phyloP scores from a whole-genome alignment of 371 early-diverging fungal species.

The Mortierella sp. region DNA sequence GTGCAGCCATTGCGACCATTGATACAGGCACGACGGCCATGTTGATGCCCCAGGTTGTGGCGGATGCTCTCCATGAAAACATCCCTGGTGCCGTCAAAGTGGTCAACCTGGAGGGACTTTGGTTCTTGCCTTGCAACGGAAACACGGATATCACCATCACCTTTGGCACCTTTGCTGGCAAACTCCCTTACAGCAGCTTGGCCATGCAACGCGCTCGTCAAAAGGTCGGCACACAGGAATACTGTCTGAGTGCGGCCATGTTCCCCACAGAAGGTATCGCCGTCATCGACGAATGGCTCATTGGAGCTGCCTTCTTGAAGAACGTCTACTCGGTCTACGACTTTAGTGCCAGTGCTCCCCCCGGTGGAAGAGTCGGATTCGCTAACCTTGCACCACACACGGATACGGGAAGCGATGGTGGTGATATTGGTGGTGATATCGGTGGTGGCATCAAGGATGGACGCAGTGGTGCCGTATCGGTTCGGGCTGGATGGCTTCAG shows the following conservation, averaged over 20 bases:
- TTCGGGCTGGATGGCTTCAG: no score
- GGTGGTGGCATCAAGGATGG: no score
- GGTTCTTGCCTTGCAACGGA: conserved; percentile 5
- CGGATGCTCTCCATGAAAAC: conserved; percentile 33
- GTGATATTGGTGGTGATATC: no score
- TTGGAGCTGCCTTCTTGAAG: conserved; percentile 41
- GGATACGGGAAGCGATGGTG: no score
- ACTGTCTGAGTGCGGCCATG: conserved; percentile 39
- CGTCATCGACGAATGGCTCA: conserved; percentile 23
- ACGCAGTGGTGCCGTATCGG: no score
- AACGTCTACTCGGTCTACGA: conserved; percentile 48
- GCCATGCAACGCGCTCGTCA: conserved; percentile 21
- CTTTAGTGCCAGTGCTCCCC: conserved; percentile 27
- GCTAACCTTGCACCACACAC: conserved; percentile 12
- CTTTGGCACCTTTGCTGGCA: conserved; percentile 17
- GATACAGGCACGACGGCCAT: conserved; percentile 52
- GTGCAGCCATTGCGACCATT: conserved; percentile 13
- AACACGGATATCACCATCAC: conserved; percentile 19
- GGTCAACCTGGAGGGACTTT: conserved; percentile 3
- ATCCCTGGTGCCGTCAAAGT: conserved; percentile 26
- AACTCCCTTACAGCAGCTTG: conserved; percentile 24
- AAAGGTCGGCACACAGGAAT: background rate
- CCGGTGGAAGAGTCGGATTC: conserved; percentile 37
- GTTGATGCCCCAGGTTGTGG: conserved; percentile 25
- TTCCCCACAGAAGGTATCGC: conserved; percentile 13